These are phyloP conservation scores for Piper longum DNA, from an alignment of 164 flowering plant genomes.

Conservation along the genomic window DNA sequence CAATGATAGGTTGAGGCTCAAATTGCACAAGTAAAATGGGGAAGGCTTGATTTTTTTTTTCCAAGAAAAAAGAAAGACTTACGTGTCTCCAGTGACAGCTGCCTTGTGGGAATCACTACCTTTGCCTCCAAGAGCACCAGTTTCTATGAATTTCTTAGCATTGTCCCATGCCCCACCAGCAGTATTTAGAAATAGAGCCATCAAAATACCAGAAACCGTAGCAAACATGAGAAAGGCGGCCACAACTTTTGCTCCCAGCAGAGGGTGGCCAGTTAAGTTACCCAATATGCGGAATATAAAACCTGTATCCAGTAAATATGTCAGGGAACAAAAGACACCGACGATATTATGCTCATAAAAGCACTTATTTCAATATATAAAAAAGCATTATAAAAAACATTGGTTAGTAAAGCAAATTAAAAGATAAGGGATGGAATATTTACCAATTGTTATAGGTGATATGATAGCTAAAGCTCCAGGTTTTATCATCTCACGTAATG, in stretches of 20 bases:
- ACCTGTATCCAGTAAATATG: slow-evolving; percentile 35
- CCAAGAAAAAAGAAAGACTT: slow-evolving; percentile 18
- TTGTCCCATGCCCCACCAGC: slow-evolving; percentile 96
- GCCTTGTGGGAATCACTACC: slow-evolving; percentile 97
- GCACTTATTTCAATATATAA: not conserved
- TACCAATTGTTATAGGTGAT: slow-evolving; percentile 78
- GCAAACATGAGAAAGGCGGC: slow-evolving; percentile 96
- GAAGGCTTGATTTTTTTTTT: no score
- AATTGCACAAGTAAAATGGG: no score
- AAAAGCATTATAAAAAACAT: not conserved
- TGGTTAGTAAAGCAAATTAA: not conserved
- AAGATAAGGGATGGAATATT: slow-evolving; percentile 8
- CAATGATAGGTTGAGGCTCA: no score
- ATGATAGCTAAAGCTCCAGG: slow-evolving; percentile 96
- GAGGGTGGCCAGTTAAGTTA: slow-evolving; percentile 75
- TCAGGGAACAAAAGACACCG: not conserved
- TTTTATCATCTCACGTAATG: slow-evolving; percentile 95
- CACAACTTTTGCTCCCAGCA: slow-evolving; percentile 96
- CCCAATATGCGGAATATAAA: slow-evolving; percentile 71
- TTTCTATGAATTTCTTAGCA: slow-evolving; percentile 94
- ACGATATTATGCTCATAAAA: not conserved
- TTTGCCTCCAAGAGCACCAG: slow-evolving; percentile 96
- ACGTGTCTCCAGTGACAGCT: slow-evolving; percentile 97
- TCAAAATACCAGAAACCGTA: slow-evolving; percentile 89
- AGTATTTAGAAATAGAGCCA: slow-evolving; percentile 98